These are phyloP conservation scores for Penicillium mononematosum DNA, from an alignment of 495 filamentous ascomycete species.

Conservation along the genomic window DNA sequence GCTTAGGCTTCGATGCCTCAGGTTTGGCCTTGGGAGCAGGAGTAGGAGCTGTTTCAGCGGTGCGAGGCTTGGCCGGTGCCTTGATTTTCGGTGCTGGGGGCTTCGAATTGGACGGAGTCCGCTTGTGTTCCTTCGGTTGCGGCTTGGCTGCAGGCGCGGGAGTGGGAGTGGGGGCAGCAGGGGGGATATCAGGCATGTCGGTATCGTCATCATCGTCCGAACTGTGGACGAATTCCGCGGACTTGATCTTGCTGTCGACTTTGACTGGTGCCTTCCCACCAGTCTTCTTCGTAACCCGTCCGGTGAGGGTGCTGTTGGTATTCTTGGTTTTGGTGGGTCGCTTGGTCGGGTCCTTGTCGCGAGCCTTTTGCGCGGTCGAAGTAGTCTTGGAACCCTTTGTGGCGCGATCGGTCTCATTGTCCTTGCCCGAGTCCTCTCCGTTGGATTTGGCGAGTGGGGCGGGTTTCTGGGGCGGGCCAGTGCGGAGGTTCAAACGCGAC, in stretches of 20 bases:
- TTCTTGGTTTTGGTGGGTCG: conserved; percentile 56
- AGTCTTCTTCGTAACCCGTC: conserved; percentile 53
- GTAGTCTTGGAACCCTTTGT: conserved; percentile 51
- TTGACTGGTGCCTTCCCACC: conserved; percentile 47
- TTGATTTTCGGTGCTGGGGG: conserved; percentile 12
- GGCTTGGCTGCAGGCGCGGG: conserved; percentile 14
- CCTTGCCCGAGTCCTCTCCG: conserved; percentile 50
- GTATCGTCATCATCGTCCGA: conserved; percentile 64
- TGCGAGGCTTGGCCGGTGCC: conserved; percentile 18
- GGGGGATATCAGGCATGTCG: conserved; percentile 38
- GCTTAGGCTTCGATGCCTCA: conserved; percentile 22
- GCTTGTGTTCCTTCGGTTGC: conserved; percentile 20
- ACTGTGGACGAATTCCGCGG: conserved; percentile 71
- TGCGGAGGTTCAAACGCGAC: conserved; percentile 67
- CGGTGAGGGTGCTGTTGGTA: conserved; percentile 48
- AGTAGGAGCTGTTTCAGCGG: conserved; percentile 11
- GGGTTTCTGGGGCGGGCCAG: conserved; percentile 53
- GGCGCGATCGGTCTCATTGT: conserved; percentile 54
- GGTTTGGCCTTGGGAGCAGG: conserved; percentile 16
- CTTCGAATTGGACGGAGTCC: conserved; percentile 12
- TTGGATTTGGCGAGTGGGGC: conserved; percentile 58
- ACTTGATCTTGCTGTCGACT: conserved; percentile 56
- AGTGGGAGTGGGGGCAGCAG: conserved; percentile 25
- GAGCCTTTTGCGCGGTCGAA: conserved; percentile 56
- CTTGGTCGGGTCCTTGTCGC: conserved; percentile 64